Evolutionary conservation across 495 filamentous ascomycete genomes (phyloP), one percentile per base, ranked within the genome.

Genomic region (Penicillium cataractarum): DNA sequence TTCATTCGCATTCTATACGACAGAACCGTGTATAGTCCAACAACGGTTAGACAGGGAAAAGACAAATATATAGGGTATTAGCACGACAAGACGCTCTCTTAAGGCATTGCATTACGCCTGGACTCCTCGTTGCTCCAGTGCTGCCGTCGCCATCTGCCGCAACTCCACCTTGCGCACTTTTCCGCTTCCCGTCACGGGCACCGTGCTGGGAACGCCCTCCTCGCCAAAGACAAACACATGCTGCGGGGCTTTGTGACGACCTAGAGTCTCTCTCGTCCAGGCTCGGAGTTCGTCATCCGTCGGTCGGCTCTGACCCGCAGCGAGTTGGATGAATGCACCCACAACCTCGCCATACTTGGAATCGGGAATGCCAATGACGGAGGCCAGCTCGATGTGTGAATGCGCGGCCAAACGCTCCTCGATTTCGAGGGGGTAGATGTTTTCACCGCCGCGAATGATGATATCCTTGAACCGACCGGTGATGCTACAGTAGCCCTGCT

Each of bases 381-480:
- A 78, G 1, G 88, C 87, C 4, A 82, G 67, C 0, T 75, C 60
- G 24, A 91, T 79, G 3, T 76, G 72, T 1, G 85, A 78, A 69
- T 90, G 87, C 15, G 76, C 73, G 2, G 83, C 65, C 6, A 91
- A 76, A n/a, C 87, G 79, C 66, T 88, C 85, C 74, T 91, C 89
- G 59, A 90, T 89, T 67, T 91, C 87, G 19, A 90, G 78, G 2
- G 89, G 89, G 64, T 89, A 89, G 61, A 90, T 89, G 71, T 96
- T 97, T 75, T 97, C 92, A 6, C 92, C 92, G 46, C 76, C 93
- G 31, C 90, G 82, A 62, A 96, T 96, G 62, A 97, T 90, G 49
- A 96, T 77, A 62, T 97, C 92, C 75, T 96, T 96, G 66, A 96
- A 91, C 15, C 92, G 75, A 10, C 86, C 85, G 4, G 87, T 89